Evolutionary conservation across 495 filamentous ascomycete genomes (phyloP).

Genomic region (Staphylotrichum tortipilum): DNA sequence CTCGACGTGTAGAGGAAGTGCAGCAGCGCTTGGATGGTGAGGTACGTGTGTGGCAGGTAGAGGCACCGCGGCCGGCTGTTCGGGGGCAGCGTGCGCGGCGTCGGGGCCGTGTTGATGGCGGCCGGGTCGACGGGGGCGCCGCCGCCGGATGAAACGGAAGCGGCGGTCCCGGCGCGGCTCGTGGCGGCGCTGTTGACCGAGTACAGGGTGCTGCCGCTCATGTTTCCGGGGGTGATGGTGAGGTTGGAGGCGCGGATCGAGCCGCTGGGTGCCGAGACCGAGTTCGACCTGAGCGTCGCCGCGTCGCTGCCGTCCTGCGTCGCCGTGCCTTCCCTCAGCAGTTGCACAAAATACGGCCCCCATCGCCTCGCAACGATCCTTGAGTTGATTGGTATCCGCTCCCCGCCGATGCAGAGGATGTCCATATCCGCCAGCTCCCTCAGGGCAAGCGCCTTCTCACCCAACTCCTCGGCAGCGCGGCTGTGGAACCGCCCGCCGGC

Average conservation of each 20-base stretch:
- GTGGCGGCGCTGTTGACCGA: slow-evolving; percentile 38
- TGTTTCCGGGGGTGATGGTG: slow-evolving; percentile 71
- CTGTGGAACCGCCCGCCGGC: slow-evolving; percentile 61
- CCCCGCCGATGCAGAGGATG: slow-evolving; percentile 78
- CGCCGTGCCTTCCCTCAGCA: slow-evolving; percentile 66
- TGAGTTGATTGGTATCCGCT: slow-evolving; percentile 89
- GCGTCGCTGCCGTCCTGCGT: slow-evolving; percentile 47
- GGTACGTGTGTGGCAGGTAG: slow-evolving; percentile 85
- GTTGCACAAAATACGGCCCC: slow-evolving; percentile 90
- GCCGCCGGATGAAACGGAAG: too few species aligned
- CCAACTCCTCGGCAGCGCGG: slow-evolving; percentile 70
- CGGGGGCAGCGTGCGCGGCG: slow-evolving; percentile 51
- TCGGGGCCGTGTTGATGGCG: slow-evolving; percentile 39
- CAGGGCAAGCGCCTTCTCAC: slow-evolving; percentile 66
- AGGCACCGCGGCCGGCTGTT: slow-evolving; percentile 71
- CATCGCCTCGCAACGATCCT: slow-evolving; percentile 77
- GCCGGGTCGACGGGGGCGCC: slow-evolving; percentile 27
- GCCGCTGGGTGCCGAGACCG: slow-evolving; percentile 32
- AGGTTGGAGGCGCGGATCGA: slow-evolving; percentile 67
- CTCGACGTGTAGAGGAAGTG: slow-evolving; percentile 90
- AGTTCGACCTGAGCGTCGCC: slow-evolving; percentile 34
- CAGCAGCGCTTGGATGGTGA: slow-evolving; percentile 78
- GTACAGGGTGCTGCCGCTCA: slow-evolving; percentile 45
- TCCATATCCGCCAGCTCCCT: slow-evolving; percentile 96
- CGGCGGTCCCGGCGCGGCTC: slow-evolving; percentile 26